Percentiles rank a stretch among this genome's conserved stretches.
Evolutionary conservation across 306 rosid genomes (phyloP).

Genomic region (Quercus alba): DNA sequence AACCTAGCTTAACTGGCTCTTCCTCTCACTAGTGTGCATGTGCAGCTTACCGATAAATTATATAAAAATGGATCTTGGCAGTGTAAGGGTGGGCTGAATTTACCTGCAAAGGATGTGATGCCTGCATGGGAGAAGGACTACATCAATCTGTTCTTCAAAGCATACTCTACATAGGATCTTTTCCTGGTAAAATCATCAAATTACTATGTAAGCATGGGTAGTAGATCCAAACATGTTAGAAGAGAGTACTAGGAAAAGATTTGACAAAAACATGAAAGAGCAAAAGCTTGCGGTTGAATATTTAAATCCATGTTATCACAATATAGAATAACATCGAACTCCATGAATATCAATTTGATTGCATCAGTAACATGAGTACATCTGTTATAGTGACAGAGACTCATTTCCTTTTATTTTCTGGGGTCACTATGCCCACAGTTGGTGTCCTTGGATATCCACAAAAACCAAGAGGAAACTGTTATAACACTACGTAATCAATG

Average conservation of each 20-base stretch:
- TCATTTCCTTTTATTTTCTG: not conserved
- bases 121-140: constrained; percentile 84
- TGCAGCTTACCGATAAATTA: not conserved
- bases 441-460: not conserved
- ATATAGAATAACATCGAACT: not conserved
- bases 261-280: not conserved
- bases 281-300: constrained; percentile 6
- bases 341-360: not conserved
- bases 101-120: constrained; percentile 90
- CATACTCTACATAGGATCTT: constrained; percentile 87
- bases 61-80: not conserved
- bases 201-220: constrained; percentile 5
- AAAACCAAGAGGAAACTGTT: not conserved
- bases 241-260: constrained; percentile 3
- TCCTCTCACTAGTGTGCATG: too few relatives aligned
- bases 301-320: not conserved
- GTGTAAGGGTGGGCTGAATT: not conserved
- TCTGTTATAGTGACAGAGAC: not conserved
- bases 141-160: constrained; percentile 75
- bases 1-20: too few relatives aligned
- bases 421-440: not conserved
- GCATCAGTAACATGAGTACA: not conserved
- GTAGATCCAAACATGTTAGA: not conserved
- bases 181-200: constrained; percentile 51
- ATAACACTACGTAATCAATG: not conserved